Conservation (phyloP, 441 rosid species). For the Euphorbia schlechtendalii region DNA sequence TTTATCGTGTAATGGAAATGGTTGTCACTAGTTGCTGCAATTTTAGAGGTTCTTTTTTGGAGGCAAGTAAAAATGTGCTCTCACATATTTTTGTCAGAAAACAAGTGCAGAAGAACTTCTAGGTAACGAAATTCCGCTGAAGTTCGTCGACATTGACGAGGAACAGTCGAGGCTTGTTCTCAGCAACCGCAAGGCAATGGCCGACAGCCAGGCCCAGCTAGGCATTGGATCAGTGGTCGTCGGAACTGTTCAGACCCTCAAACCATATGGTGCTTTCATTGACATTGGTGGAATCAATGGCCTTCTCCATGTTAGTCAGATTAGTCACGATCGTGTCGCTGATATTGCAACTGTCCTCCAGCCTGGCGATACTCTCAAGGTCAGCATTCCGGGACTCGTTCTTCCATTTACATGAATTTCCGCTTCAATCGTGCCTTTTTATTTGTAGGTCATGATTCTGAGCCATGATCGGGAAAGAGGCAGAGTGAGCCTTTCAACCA, state of each 20-base stretch:
- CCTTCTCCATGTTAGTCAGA: conserved; percentile 96
- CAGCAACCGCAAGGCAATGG: conserved; percentile 98
- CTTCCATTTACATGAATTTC: background rate
- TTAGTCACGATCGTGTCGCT: conserved; percentile 88
- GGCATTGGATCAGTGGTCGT: conserved; percentile 92
- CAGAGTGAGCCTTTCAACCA: conserved; percentile 93
- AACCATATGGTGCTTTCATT: conserved; percentile 95
- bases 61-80: background rate
- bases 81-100: conserved; percentile 39
- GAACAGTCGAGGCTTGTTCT: conserved; percentile 87
- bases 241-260: conserved; percentile 92
- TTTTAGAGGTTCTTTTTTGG: background rate
- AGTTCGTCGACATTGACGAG: conserved; percentile 96
- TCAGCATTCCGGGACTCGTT: conserved; percentile 4
- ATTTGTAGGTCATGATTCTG: conserved; percentile 75
- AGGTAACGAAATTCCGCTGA: conserved; percentile 68
- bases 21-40: background rate
- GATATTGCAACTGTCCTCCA: conserved; percentile 96
- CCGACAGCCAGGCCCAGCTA: conserved; percentile 92
- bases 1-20: background rate
- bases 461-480: conserved; percentile 99
- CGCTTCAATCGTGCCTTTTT: background rate
- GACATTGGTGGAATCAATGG: conserved; percentile 97
- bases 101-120: conserved; percentile 81
- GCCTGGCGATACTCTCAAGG: conserved; percentile 96